phyloP scores from a whole-genome alignment of 306 rosid species.

The Citrullus colocynthis region DNA sequence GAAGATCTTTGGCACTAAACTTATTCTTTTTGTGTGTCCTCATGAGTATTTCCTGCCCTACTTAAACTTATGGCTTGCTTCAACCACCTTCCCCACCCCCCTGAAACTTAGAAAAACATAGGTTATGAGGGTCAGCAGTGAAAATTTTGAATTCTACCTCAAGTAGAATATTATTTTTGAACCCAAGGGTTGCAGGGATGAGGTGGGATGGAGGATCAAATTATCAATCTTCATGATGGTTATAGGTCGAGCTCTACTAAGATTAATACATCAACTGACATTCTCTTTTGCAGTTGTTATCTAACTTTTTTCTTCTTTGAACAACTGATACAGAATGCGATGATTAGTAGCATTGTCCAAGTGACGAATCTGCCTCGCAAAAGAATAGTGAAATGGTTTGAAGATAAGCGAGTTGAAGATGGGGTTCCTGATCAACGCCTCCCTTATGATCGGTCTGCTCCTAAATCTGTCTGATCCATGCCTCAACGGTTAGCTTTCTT shows the following conservation, averaged over 20 bases:
- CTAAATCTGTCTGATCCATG: conserved; percentile 15
- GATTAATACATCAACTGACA: neutral
- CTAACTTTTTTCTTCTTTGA: conserved; percentile 7
- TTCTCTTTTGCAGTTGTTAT: neutral
- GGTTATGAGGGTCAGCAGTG: neutral
- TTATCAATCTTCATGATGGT: neutral
- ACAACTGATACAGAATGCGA: conserved; percentile 53
- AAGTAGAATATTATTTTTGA: neutral
- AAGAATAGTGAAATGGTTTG: conserved; percentile 85
- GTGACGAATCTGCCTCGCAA: conserved; percentile 76
- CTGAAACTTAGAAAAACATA: neutral
- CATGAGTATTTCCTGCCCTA: neutral
- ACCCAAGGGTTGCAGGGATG: neutral
- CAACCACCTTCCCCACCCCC: neutral
- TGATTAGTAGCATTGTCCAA: conserved; percentile 72
- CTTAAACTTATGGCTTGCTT: neutral
- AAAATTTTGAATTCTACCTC: neutral
- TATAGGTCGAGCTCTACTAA: neutral
- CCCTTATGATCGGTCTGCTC: conserved; percentile 47
- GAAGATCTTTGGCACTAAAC: neutral
- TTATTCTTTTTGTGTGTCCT: neutral
- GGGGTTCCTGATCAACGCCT: conserved; percentile 53
- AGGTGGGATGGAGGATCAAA: neutral
- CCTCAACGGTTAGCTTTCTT: neutral
- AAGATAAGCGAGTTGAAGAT: conserved; percentile 73